Evolutionary conservation across 2,329 filamentous ascomycete species (phyloP).

Genomic region (Sporothrix schenckii): DNA sequence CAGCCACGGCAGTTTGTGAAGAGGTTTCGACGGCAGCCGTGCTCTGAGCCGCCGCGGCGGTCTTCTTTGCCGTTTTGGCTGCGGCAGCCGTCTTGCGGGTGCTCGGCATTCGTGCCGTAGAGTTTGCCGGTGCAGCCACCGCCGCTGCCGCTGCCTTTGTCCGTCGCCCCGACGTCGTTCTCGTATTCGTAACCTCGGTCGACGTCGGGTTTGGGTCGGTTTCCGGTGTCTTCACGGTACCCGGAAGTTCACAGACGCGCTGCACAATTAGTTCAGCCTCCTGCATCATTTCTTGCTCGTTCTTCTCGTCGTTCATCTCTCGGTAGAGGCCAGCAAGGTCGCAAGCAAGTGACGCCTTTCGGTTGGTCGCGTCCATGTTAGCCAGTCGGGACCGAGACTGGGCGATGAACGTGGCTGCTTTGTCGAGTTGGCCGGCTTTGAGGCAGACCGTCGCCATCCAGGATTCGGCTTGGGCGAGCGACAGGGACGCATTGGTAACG

Average conservation of each 20-base stretch:
- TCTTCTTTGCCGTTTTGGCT: slow-evolving; percentile 31
- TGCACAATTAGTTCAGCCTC: slow-evolving; percentile 51
- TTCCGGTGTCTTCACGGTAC: background rate
- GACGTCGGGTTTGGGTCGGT: background rate
- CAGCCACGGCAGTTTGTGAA: background rate
- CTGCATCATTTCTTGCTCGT: slow-evolving; percentile 50
- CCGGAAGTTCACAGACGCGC: background rate
- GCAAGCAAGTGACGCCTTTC: slow-evolving; percentile 54
- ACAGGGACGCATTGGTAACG: slow-evolving; percentile 65
- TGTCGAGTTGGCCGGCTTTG: slow-evolving; percentile 61
- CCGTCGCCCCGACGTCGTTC: slow-evolving; percentile 25
- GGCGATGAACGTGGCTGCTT: slow-evolving; percentile 59
- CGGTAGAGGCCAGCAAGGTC: slow-evolving; percentile 60
- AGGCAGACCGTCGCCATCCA: slow-evolving; percentile 60
- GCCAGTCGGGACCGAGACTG: slow-evolving; percentile 58
- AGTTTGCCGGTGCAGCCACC: slow-evolving; percentile 41
- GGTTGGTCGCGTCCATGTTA: slow-evolving; percentile 49
- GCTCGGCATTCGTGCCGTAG: slow-evolving; percentile 31
- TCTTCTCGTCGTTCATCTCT: slow-evolving; percentile 51
- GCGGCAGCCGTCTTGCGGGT: slow-evolving; percentile 39
- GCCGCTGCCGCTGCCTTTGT: slow-evolving; percentile 37
- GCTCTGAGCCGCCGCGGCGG: background rate
- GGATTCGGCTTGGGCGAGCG: slow-evolving; percentile 57
- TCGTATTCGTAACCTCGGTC: background rate
- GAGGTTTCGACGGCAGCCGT: background rate